phyloP scores from a whole-genome alignment of 2,329 filamentous ascomycete genomes.

The Tolypocladium album region DNA sequence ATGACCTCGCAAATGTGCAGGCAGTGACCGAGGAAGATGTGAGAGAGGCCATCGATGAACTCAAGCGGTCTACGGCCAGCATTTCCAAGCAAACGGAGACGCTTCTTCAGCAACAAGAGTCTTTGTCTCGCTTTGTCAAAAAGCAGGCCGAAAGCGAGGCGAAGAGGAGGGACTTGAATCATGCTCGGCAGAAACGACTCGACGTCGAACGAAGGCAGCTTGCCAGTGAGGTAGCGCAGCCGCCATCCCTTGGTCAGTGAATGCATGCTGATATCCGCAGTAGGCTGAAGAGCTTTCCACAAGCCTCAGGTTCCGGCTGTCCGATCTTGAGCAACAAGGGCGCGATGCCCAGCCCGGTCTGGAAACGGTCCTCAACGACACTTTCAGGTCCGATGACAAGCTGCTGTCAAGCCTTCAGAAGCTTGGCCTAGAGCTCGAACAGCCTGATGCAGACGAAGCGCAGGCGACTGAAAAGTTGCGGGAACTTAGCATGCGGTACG shows the following conservation, averaged over 20 bases:
- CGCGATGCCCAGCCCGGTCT: slow-evolving; percentile 32
- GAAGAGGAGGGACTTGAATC: slow-evolving; percentile 18
- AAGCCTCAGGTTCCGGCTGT: slow-evolving; percentile 31
- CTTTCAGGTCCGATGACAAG: slow-evolving; percentile 53
- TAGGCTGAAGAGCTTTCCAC: slow-evolving; percentile 39
- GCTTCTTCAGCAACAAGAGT: slow-evolving; percentile 50
- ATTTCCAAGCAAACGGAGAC: slow-evolving; percentile 55
- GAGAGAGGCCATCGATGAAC: slow-evolving; percentile 47
- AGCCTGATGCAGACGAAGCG: slow-evolving; percentile 39
- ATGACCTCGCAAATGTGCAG: slow-evolving; percentile 35
- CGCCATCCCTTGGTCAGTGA: not conserved
- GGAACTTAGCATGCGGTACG: slow-evolving; percentile 43
- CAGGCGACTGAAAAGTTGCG: slow-evolving; percentile 45
- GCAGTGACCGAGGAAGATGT: slow-evolving; percentile 50
- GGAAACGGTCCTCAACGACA: slow-evolving; percentile 34
- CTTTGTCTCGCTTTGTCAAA: slow-evolving; percentile 40
- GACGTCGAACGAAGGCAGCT: slow-evolving; percentile 30
- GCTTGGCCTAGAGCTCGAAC: slow-evolving; percentile 49
- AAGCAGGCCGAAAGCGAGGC: slow-evolving; percentile 20
- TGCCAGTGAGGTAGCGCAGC: slow-evolving; percentile 25
- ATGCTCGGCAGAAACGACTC: slow-evolving; percentile 14
- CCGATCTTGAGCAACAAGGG: slow-evolving; percentile 40
- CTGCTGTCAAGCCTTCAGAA: slow-evolving; percentile 56
- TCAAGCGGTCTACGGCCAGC: slow-evolving; percentile 52
- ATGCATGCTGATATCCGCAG: not conserved